These are phyloP conservation scores for Mycena albidolilacea DNA, from an alignment of 768 basidiomycete genomes.

Conservation along the genomic window DNA sequence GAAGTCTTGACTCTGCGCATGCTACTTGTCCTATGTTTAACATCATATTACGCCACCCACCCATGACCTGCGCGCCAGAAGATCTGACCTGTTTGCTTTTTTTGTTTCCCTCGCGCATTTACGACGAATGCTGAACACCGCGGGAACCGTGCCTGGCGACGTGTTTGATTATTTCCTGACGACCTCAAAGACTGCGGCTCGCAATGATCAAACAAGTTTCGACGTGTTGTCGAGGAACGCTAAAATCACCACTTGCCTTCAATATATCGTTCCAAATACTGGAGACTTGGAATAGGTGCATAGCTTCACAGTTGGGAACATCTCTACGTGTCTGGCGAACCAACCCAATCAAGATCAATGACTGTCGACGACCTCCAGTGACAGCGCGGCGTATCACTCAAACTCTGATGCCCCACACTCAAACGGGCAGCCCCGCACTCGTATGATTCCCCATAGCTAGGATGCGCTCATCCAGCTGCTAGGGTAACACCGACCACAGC, in stretches of 20 bases:
- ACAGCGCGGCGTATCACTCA: not conserved
- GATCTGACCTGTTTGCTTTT: too few species aligned
- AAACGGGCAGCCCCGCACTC: slow-evolving; percentile 18
- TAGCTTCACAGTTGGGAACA: not conserved
- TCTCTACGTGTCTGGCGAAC: too few species aligned
- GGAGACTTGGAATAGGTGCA: not conserved
- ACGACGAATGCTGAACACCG: too few species aligned
- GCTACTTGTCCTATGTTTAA: not conserved
- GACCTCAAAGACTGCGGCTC: not conserved
- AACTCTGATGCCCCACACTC: slow-evolving; percentile 3
- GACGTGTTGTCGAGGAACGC: too few species aligned
- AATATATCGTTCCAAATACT: not conserved
- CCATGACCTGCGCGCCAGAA: too few species aligned
- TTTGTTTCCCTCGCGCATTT: too few species aligned
- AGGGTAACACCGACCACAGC: not conserved
- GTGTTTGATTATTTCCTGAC: too few species aligned
- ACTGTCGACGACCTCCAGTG: too few species aligned
- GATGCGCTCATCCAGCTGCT: not conserved
- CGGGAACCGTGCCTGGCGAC: too few species aligned
- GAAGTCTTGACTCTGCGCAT: not conserved
- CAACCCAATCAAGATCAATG: not conserved
- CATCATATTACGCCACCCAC: too few species aligned
- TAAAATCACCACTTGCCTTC: too few species aligned
- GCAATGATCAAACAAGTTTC: not conserved
- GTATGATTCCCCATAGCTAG: not conserved